Base-by-base conservation (phyloP, 331 rosid genomes). In the Quercus lobata region DNA sequence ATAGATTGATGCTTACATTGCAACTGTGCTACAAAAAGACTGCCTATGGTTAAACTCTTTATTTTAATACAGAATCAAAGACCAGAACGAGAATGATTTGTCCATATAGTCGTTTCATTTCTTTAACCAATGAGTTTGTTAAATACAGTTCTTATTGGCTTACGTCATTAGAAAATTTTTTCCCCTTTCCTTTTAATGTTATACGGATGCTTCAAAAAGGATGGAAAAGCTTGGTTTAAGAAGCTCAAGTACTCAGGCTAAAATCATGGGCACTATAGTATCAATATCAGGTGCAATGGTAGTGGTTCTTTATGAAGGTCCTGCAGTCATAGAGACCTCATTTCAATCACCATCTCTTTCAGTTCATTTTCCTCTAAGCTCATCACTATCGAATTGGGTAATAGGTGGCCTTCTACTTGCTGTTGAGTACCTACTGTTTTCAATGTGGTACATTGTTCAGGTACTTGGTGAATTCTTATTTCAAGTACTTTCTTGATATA, bases 371-470 rank as follows among this genome's bases (percentile, higher is more conserved):
- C n/a, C 74, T 71, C 1, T 80, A 29, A 65, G 73, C 58, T 61
- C 86, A 34, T 25, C 81, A 53, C 56, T 65, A 56, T 6, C 53
- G 6, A 73, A 85, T 30, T 82, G 91, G 91, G 73, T 71, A 2
- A 18, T 75, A 14, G 91, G 89, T 62, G 89, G 91, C 77, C 73
- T 85, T 4, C 72, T 86, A 29, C 71, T 85, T 21, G 78, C 74
- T 57, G 68, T 53, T 30, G 80, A 69, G 52, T 80, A 57, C 73
- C 79, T 87, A n/a, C 69, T 85, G 14, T 7, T 22, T 77, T 83
- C 91, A 53, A 46, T 44, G 27, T 87, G 89, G 89, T 80, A 76
- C 58, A 87, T 87, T 12, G 60, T 87, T 57, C 89, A 82, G 91
- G 91, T 87, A 80, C 34, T 54, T 6, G 49, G 24, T 25, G 54